A percentile compares a stretch with the other conserved stretches of the same genome.
These are phyloP conservation scores for Haematococcus lacustris DNA, from an alignment of 139 green algal species.

Conservation along the genomic window DNA sequence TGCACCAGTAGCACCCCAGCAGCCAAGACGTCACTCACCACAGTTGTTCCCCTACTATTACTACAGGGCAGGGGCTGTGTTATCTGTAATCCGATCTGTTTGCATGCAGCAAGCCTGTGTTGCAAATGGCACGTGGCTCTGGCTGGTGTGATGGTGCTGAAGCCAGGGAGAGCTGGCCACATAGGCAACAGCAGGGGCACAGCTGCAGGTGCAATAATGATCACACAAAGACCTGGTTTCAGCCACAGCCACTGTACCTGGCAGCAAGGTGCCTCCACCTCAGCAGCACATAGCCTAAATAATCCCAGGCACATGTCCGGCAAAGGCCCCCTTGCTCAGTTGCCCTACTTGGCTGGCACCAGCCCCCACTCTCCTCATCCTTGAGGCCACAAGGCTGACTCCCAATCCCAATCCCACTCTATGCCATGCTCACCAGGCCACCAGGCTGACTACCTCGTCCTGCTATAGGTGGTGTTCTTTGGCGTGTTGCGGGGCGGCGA, in stretches of 20 bases:
- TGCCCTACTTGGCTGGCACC: not conserved
- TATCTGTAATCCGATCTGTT: not conserved
- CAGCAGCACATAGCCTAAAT: not conserved
- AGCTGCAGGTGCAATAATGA: too few species aligned
- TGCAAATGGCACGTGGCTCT: slow-evolving; percentile 48
- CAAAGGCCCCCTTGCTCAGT: not conserved
- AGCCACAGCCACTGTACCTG: too few species aligned
- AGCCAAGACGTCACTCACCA: too few species aligned
- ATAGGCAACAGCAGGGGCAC: too few species aligned
- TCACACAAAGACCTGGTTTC: too few species aligned
- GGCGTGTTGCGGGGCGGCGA: slow-evolving; percentile 31
- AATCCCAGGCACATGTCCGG: not conserved
- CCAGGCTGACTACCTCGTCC: not conserved
- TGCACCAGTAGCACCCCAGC: too few species aligned
- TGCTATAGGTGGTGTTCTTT: slow-evolving; percentile 35
- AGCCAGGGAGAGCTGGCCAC: too few species aligned
- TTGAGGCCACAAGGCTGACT: not conserved
- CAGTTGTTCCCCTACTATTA: too few species aligned
- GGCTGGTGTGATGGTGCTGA: too few species aligned
- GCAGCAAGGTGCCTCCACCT: too few species aligned
- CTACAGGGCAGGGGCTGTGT: not conserved
- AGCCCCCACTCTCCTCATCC: not conserved
- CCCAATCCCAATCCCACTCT: not conserved
- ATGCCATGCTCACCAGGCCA: not conserved
- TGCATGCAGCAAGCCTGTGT: too few species aligned